Conservation (phyloP, 495 filamentous ascomycete species). For the Friedmanniomyces simplex region DNA sequence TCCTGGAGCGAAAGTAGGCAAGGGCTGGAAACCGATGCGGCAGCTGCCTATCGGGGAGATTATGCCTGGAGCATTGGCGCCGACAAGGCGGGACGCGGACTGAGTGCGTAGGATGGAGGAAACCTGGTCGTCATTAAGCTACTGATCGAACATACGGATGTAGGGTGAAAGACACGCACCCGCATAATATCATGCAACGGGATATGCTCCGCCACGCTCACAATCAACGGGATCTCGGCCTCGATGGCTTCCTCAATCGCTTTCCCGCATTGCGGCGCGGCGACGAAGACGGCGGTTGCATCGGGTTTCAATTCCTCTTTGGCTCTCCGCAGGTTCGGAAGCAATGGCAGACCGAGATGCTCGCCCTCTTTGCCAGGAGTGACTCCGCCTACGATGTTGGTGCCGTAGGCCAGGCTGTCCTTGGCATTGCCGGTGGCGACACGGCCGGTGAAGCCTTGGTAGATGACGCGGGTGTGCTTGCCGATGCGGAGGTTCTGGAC, state of each 20-base stretch:
- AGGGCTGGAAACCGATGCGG: constrained; percentile 78
- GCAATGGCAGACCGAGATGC: constrained; percentile 70
- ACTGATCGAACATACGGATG: no score
- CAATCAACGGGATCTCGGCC: constrained; percentile 75
- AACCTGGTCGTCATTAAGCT: constrained; percentile 38
- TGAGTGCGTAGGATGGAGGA: constrained; percentile 71
- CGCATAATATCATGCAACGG: constrained; percentile 76
- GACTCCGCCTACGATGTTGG: constrained; percentile 79
- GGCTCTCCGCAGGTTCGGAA: constrained; percentile 62
- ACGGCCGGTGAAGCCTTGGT: constrained; percentile 76
- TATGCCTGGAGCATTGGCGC: constrained; percentile 80
- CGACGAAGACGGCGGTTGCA: constrained; percentile 78
- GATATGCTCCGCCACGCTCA: constrained; percentile 86
- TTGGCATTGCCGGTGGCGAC: constrained; percentile 73
- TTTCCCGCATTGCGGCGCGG: constrained; percentile 60
- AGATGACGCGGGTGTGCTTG: constrained; percentile 68
- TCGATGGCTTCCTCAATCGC: constrained; percentile 87
- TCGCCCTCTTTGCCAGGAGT: constrained; percentile 66
- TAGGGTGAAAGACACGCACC: constrained; percentile 23
- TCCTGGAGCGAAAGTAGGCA: constrained; percentile 65
- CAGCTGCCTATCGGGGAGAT: constrained; percentile 74
- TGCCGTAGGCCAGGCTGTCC: constrained; percentile 76
- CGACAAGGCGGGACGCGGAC: constrained; percentile 68
- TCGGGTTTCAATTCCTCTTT: constrained; percentile 67
- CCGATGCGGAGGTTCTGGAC: constrained; percentile 69